Conservation (phyloP, 495 filamentous ascomycete species). For the Penicillium simplicissimum region DNA sequence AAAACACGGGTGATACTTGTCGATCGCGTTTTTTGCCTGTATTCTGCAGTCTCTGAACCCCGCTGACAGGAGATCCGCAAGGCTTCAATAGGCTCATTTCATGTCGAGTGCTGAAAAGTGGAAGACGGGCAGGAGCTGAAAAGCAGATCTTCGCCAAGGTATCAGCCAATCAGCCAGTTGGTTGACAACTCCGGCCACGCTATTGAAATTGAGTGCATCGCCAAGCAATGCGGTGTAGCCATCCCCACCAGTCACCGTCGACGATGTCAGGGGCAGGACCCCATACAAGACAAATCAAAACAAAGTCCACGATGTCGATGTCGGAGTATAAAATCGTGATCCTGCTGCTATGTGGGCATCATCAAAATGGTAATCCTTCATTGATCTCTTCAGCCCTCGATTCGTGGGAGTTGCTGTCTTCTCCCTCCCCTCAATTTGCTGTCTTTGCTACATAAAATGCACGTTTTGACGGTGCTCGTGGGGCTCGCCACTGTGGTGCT, state of each 20-base stretch:
- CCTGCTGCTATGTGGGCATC: not conserved
- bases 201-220: constrained; percentile 3
- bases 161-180: no score
- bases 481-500: not conserved
- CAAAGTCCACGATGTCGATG: no score
- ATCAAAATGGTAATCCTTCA: not conserved
- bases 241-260: not conserved
- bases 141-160: not conserved
- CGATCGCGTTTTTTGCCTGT: not conserved
- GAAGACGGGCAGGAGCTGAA: not conserved
- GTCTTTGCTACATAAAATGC: not conserved
- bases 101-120: not conserved
- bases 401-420: not conserved
- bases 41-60: not conserved
- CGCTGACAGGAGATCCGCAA: not conserved
- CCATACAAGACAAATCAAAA: not conserved
- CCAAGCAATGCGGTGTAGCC: not conserved
- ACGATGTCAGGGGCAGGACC: not conserved
- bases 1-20: no score
- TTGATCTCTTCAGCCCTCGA: not conserved
- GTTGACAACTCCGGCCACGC: not conserved
- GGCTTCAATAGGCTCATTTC: not conserved
- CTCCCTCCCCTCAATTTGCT: not conserved
- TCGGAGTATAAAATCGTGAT: not conserved
- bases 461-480: not conserved